Base-by-base conservation (phyloP, 345 rosid genomes). In the Reutealis trisperma region DNA sequence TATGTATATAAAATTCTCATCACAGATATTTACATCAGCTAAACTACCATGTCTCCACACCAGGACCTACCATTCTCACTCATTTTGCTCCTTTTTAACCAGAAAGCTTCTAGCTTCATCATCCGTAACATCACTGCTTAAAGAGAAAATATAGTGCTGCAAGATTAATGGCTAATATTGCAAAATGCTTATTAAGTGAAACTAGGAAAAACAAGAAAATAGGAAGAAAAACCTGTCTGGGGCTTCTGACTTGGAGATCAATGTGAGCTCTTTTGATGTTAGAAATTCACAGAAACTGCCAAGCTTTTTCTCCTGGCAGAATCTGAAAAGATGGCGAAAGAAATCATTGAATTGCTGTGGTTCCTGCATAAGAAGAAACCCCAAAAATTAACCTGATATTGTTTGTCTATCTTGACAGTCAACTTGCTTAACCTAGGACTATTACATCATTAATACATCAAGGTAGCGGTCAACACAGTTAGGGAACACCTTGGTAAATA, bases 241-340 rank as follows among this genome's bases (percentile, higher is more conserved):
- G 14, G 97, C 94, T 87, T 95, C 98, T 0, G 93, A 85, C 80
- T 90, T 92, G 84, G 97, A 82, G 79, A 95, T 86, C 82, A 95
- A 74, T 1, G 84, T 85, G 72, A 93, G 73, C 34, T 69, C 87
- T 78, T 84, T 86, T 2, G 91, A 85, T 16, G 75, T 81, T 49
- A 93, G 88, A 49, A 84, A 78, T 67, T 85, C 79, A 5, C 78
- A 84, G 82, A 95, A 90, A 75, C 63, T 73, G 14, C 72, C 65
- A 3, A 85, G 74, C 27, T 80, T 83, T 30, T 81, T 82, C 74
- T 84, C 85, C 81, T 52, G 73, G 80, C 92, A 84, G 67, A 85
- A 80, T 68, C 63, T 63, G 73, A 66, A 68, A 74, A 90, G 86
- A 47, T 75, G 67, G 41, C 77, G 79, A 68, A 93, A 71, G 67